These are phyloP conservation scores for Botryotinia calthae DNA, from an alignment of 2,329 filamentous ascomycete species.

Conservation along the genomic window DNA sequence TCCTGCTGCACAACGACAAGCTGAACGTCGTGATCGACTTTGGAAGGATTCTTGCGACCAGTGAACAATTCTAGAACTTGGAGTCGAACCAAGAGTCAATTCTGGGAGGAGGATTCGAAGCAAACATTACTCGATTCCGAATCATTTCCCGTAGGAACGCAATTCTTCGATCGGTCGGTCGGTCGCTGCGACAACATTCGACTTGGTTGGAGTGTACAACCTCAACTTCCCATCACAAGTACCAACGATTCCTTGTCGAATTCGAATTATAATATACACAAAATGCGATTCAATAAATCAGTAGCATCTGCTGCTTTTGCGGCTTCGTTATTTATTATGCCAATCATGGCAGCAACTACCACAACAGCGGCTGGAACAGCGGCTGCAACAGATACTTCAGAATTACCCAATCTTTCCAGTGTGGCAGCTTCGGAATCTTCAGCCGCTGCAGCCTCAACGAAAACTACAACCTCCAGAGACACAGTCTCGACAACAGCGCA, in stretches of 20 bases:
- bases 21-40: constrained; percentile 14
- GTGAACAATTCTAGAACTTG: constrained; percentile 1
- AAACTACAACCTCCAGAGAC: constrained; percentile 18
- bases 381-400: constrained; percentile 16
- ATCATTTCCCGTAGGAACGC: neutral
- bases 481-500: constrained; percentile 24
- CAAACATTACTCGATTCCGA: neutral
- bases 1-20: constrained; percentile 13
- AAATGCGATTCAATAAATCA: constrained; percentile 28
- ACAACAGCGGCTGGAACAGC: constrained; percentile 22
- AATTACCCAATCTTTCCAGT: constrained; percentile 31
- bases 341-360: constrained; percentile 20
- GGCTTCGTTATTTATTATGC: constrained; percentile 27
- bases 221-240: constrained; percentile 23
- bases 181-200: constrained; percentile 13
- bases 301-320: constrained; percentile 26
- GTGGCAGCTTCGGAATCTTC: constrained; percentile 30
- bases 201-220: neutral
- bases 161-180: neutral
- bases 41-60: constrained; percentile 2
- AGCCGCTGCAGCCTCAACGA: constrained; percentile 24
- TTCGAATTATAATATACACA: constrained; percentile 20
- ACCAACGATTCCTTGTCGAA: constrained; percentile 9
- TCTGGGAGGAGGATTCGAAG: neutral
- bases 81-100: neutral